Evolutionary conservation across 441 rosid species (phyloP), one percentile per base, ranked within the genome.

Genomic region (Breynia disticha): DNA sequence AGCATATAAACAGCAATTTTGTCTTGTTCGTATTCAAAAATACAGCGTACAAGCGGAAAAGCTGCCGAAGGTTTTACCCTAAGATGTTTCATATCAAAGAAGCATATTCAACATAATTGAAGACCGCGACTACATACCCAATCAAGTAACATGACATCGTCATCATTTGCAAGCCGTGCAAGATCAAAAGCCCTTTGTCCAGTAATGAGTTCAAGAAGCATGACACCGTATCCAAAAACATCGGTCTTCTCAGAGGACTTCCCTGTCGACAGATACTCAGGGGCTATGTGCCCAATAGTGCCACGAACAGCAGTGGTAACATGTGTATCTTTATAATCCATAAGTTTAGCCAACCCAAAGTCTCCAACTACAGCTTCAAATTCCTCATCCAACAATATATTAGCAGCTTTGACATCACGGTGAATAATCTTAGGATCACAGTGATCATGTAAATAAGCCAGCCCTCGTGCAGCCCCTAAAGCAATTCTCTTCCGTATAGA

Each of bases 161-260:
- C 90, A 45, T 84, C 90, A 50, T 84, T 82, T 11, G 94, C 93
- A 16, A 84, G 84, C 41, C 88, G 88, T 68, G 90, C 90, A 65
- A 87, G 84, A 73, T 87, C 96, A 4, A 79, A 81, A 38, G 90
- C 90, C 62, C 87, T 81, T 63, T 87, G 85, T 59, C 94, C 96
- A 47, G 96, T 84, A 37, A 87, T 81, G 47, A 87, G 83, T 58
- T 87, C 94, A 50, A 87, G 85, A 82, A 87, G 96, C 88, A 82
- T 81, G 69, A 87, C 79, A 28, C 96, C 96, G 48, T 87, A 9
- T n/a, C n/a, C n/a, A n/a, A n/a, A n/a, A n/a, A n/a, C n/a, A n/a
- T n/a, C n/a, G n/a, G n/a, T n/a, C n/a, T n/a, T n/a, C n/a, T n/a
- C n/a, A n/a, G n/a, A n/a, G n/a, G n/a, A n/a, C n/a, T n/a, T n/a